These are phyloP conservation scores for Dothidotthia symphoricarpi DNA, from an alignment of 2,329 filamentous ascomycete species.

Conservation along the genomic window DNA sequence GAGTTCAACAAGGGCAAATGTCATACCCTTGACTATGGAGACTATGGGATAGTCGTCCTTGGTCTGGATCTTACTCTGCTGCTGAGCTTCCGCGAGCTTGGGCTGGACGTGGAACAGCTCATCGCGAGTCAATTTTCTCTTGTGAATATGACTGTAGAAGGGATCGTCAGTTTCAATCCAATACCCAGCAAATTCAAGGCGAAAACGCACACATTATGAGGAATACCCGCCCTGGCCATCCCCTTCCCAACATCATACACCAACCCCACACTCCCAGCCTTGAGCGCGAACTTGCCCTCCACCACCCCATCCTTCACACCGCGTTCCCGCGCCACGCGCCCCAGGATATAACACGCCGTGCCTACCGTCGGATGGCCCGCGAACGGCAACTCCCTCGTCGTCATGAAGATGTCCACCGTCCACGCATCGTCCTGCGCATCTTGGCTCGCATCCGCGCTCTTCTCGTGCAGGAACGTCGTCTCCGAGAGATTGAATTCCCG, in stretches of 20 bases:
- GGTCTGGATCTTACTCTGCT: conserved; percentile 10
- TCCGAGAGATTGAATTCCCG: conserved; percentile 60
- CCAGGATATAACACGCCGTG: conserved; percentile 51
- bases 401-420: conserved; percentile 57
- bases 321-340: conserved; percentile 25
- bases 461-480: conserved; percentile 54
- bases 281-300: conserved; percentile 44
- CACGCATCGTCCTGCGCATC: conserved; percentile 43
- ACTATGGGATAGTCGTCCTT: conserved; percentile 38
- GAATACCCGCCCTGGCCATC: conserved; percentile 62
- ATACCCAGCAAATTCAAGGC: too few relatives aligned
- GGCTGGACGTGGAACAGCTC: conserved; percentile 39
- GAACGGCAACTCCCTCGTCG: conserved; percentile 54
- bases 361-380: conserved; percentile 59
- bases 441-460: conserved; percentile 13
- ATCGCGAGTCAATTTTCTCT: conserved; percentile 20
- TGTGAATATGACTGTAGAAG: conserved; percentile 25
- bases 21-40: conserved; percentile 69
- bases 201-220: conserved; percentile 62
- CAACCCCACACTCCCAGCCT: conserved; percentile 47
- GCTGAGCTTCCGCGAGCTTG: conserved; percentile 26
- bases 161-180: conserved; percentile 15
- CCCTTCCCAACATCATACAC: conserved; percentile 42
- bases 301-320: conserved; percentile 21
- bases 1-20: conserved; percentile 66